Evolutionary conservation across 345 rosid species (phyloP), one percentile per base, ranked within the genome.

Genomic region (Euclidium syriacum): DNA sequence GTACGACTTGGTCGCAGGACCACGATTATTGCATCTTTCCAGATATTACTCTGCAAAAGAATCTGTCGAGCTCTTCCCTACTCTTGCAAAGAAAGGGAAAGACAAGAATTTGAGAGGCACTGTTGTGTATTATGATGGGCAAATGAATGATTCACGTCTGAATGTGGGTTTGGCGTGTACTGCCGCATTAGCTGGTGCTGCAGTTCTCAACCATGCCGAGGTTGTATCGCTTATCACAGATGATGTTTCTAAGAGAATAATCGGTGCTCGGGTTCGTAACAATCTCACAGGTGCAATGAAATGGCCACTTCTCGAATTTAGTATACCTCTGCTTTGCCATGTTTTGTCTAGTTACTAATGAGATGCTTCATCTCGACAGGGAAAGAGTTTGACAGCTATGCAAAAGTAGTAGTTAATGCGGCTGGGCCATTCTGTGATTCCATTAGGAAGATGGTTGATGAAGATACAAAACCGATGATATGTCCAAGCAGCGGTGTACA

Each of bases 401-500:
- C 99, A 51, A 87, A 81, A 75, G 95, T 90, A 38, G 78, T 94
- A 36, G 94, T 94, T 23, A 94, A 94, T 67, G 99, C 96, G 19
- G 97, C 95, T 48, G 97, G 99, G 43, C 97, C 97, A 9, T 94
- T 94, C 72, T 90, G 99, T 65, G 99, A 94, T 63, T 73, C 94
- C 49, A 68, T 94, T 47, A 79, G 99, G 83, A 83, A 85, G 76
- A 76, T 94, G 90, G 96, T 79, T 36, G 75, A 85, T 61, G 71
- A 75, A 75, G 84, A 81, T 62, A 83, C 72, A 41, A 81, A 71
- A 50, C 69, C 83, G 15, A 94, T 94, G 81, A 94, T 94, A 71
- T 85, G 84, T 67, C 97, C 99, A 19, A 94, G 97, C 80, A 94
- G 99, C 54, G 99, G 97, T 52, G 97, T 94, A 7, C 99, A 90